phyloP scores from a whole-genome alignment of 2,329 filamentous ascomycete genomes.

The Stemphylium vesicarium region DNA sequence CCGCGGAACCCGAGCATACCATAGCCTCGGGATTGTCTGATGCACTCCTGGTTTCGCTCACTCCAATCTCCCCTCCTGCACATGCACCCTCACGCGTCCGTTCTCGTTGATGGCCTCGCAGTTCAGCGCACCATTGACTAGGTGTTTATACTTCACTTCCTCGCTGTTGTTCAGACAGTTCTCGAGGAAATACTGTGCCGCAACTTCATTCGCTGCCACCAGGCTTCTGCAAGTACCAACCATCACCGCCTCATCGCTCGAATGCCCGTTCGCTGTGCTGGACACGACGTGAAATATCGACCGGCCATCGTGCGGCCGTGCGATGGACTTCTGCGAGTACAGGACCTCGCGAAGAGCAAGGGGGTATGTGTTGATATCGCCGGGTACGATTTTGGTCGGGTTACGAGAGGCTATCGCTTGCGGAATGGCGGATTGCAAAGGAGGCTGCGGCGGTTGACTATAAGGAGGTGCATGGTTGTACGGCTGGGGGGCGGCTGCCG shows the following conservation, averaged over 20 bases:
- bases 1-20: constrained; percentile 2
- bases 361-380: constrained; percentile 20
- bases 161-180: constrained; percentile 2
- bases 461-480: background rate
- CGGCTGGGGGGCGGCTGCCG: background rate
- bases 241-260: constrained; percentile 1
- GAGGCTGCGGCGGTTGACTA: constrained; percentile 12
- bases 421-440: constrained; percentile 16
- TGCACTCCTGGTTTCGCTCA: background rate
- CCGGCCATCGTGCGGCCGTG: constrained; percentile 2
- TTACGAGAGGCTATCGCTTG: constrained; percentile 1
- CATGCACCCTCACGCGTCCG: background rate
- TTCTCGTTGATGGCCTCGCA: constrained; percentile 6
- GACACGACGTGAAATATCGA: constrained; percentile 3
- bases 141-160: constrained; percentile 4
- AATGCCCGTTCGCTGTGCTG: background rate
- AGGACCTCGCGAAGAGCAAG: constrained; percentile 13
- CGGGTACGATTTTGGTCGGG: constrained; percentile 8
- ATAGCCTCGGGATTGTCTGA: background rate
- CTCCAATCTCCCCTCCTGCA: constrained; percentile 9
- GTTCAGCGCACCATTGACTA: constrained; percentile 7
- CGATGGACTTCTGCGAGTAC: constrained; percentile 9
- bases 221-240: constrained; percentile 1
- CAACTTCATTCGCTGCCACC: constrained; percentile 9
- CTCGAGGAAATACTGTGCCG: constrained; percentile 12